These are phyloP conservation scores for Mycena venus DNA, from an alignment of 768 basidiomycete species.

Conservation along the genomic window DNA sequence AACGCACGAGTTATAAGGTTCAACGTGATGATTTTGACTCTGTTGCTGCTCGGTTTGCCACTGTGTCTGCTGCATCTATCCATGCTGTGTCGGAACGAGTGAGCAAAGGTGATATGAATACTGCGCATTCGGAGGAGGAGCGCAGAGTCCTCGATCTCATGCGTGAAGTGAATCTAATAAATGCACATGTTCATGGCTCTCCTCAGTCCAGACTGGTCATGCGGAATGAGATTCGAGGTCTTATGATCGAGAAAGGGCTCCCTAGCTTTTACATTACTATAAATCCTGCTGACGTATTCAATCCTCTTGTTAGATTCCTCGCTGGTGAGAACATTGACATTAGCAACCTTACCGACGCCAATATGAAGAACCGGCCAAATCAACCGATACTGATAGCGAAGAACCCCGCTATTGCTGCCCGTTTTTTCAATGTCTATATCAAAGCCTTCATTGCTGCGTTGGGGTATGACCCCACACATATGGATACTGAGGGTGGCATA, in stretches of 20 bases:
- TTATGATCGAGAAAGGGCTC: conserved; percentile 6
- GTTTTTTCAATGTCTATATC: conserved; percentile 14
- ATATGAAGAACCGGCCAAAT: not conserved
- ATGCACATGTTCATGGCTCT: not conserved
- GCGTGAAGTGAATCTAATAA: not conserved
- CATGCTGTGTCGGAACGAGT: not conserved
- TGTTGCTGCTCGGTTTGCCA: not conserved
- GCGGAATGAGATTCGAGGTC: conserved; percentile 1
- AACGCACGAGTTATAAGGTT: not conserved
- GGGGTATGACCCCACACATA: not conserved
- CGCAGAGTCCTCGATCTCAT: not conserved
- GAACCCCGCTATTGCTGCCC: conserved; percentile 6
- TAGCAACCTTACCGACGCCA: not conserved
- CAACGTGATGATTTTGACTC: not conserved
- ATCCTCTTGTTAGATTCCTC: not conserved
- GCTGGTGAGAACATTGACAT: conserved; percentile 8
- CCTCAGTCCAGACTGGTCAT: not conserved
- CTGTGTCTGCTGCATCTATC: not conserved
- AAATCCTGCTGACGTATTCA: not conserved
- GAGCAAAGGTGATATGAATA: not conserved
- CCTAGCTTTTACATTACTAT: conserved; percentile 19
- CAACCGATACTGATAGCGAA: not conserved
- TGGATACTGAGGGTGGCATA: not conserved
- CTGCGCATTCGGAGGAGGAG: not conserved
- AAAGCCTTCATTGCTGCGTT: conserved; percentile 1